phyloP scores from a whole-genome alignment of 2,329 filamentous ascomycete genomes.

The Monilinia polystroma region DNA sequence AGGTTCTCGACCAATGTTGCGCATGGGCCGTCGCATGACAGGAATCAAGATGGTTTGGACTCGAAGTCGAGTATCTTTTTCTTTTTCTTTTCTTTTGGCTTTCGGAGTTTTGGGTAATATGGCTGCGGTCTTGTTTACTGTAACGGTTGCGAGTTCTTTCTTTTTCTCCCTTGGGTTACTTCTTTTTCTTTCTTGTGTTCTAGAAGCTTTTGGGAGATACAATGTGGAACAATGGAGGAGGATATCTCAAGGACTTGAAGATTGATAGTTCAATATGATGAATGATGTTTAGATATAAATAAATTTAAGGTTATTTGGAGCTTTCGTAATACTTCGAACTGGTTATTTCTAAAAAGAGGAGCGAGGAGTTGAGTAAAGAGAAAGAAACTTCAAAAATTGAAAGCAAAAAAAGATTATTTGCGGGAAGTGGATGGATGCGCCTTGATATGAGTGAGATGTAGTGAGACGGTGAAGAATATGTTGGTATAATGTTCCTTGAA shows the following conservation, averaged over 20 bases:
- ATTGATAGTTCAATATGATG: constrained; percentile 15
- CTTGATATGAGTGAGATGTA: constrained; percentile 15
- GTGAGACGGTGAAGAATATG: constrained; percentile 19
- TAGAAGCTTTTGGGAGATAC: constrained; percentile 4
- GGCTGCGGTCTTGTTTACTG: not conserved
- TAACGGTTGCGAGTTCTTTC: not conserved
- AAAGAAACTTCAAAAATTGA: not conserved
- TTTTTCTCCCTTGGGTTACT: not conserved
- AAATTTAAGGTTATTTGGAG: not conserved
- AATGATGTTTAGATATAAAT: not conserved
- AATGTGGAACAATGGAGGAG: constrained; percentile 5
- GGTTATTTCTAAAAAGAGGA: not conserved
- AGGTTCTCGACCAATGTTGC: constrained; percentile 21
- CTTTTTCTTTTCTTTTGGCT: not conserved
- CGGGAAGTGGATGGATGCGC: not conserved
- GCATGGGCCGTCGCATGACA: constrained; percentile 35
- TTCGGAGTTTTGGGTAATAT: not conserved
- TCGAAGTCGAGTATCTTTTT: constrained; percentile 24
- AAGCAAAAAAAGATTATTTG: not conserved
- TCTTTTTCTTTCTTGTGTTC: constrained; percentile 3
- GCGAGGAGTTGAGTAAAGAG: not conserved
- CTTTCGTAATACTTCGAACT: not conserved
- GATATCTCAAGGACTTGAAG: not conserved
- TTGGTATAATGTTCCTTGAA: constrained; percentile 3
- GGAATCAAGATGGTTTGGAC: constrained; percentile 17